Base-by-base conservation (phyloP, 2,329 filamentous ascomycete genomes). In the Trichoderma brevicompactum region DNA sequence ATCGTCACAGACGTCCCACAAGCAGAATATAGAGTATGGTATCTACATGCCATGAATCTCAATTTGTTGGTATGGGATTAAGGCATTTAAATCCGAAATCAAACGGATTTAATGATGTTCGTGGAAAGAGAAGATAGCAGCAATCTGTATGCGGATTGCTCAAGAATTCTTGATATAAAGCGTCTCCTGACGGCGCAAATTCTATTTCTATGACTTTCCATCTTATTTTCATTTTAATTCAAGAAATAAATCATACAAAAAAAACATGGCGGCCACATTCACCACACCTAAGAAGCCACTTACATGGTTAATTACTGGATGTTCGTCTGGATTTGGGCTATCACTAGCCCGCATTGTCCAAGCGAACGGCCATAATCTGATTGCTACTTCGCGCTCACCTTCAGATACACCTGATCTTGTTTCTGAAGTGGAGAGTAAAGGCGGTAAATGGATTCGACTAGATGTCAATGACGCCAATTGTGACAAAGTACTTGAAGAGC, bases 251-350 rank as follows among this genome's bases (percentile, higher is more conserved):
- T 28, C 23, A 28, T 28, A 28, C 23, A 28, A 28, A 5, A 28
- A 28, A 28, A 28, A 28, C n/a, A 62, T 62, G 59, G 7, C 38
- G 5, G 4, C 28, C 5, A 34, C 5, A n/a, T 36, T 23, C 3
- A 44, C 38, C 3, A 52, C 15, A 2, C 48, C 59, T 3, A 44
- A 44, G 28, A 53, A 2, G 12, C 36, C 48, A 7, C 49, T 62
- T 5, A 62, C 59, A 17, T 62, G 59, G 59, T 28, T 62, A 12
- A 62, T 62, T 28, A 62, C 59, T 13, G 59, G 59, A 36, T 62
- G 48, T 36, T 62, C 59, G 6, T 62, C 59, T 7, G 59, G 59
- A 7, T 62, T 62, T 6, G 59, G 59, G 10, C 13, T 62, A 28
- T 52, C 59, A 7, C 13, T 62, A n/a, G 59, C 59, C 5, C 59